Conservation (phyloP, 2,329 filamentous ascomycete species). For the Raffaelea arxii region DNA sequence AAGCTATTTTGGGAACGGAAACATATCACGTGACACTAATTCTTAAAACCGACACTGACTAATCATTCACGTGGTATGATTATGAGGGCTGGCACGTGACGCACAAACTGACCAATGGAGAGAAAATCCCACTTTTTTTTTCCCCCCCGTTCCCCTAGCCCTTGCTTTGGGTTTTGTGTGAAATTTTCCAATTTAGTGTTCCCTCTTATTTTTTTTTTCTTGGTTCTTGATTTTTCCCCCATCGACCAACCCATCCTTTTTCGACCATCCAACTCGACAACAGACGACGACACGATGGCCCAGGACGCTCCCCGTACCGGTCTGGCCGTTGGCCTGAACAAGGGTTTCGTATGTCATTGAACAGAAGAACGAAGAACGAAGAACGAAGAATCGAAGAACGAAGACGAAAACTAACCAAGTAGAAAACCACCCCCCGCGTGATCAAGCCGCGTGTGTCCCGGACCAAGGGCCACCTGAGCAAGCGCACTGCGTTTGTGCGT, state of each 20-base stretch:
- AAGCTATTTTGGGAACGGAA: no score
- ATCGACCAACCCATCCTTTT: neutral
- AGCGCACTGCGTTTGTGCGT: slow-evolving; percentile 92
- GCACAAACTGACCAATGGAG: neutral
- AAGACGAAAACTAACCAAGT: neutral
- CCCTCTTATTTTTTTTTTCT: neutral
- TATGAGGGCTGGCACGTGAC: neutral
- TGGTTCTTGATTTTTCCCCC: slow-evolving; percentile 7
- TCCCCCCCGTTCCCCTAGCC: neutral
- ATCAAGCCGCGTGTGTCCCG: slow-evolving; percentile 69
- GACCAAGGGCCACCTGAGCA: slow-evolving; percentile 93
- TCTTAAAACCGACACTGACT: no score
- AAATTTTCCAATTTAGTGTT: no score
- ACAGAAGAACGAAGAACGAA: neutral
- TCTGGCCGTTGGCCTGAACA: slow-evolving; percentile 53
- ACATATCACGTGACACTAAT: no score
- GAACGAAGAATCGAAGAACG: neutral
- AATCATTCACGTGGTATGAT: neutral
- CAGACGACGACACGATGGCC: slow-evolving; percentile 53
- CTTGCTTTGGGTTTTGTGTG: no score
- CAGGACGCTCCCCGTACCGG: slow-evolving; percentile 48
- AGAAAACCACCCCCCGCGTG: slow-evolving; percentile 78
- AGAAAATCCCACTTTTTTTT: slow-evolving; percentile 6
- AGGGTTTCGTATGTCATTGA: slow-evolving; percentile 18
- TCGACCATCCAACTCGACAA: slow-evolving; percentile 27